Base-by-base conservation (phyloP, 768 basidiomycete genomes). In the Agaricus bisporus region DNA sequence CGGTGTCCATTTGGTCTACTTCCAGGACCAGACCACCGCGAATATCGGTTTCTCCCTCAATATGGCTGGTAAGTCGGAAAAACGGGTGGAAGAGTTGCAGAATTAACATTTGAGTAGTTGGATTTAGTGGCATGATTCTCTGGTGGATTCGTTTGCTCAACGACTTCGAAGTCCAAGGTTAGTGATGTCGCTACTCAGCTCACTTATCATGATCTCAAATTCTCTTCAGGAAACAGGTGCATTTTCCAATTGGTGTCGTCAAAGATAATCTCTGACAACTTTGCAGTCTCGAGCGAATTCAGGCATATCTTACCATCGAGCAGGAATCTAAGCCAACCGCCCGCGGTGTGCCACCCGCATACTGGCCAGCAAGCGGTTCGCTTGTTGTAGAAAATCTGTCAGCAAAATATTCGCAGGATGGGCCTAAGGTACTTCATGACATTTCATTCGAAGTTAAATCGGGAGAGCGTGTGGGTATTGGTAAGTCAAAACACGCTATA, bases 361-460 rank as follows among this genome's bases (percentile, higher is more conserved):
- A 81, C 51, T 87, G 85, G 85, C 84, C 85, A 0, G 68, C 80
- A 3, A 80, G 77, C 7, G 84, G 84, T 7, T 64, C 71, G 26
- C 70, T 86, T 29, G 65, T 69, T 2, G 76, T 81, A 4, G 76
- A 84, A 54, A 74, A 78, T 20, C 66, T 85, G 1, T 76, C 73
- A 10, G 81, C 83, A 17, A 67, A 71, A 29, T 85, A 85, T 63
- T 77, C 80, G 71, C 77, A 37, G 51, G 70, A 62, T 51, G 70
- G 69, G 11, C 82, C 83, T 1, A 66, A 72, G 18, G 82, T 86
- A 0, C 70, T 87, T 17, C 70, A 77, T 28, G 66, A 76, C 47
- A 55, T 81, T 29, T 69, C 69, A 1, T 78, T 84, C 56, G 67
- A 71, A 41, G 71, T 82, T 58, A 68, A 73, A 48, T 70, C 76